Evolutionary conservation across 164 flowering plant genomes (phyloP).

Genomic region (Stephania japonica): DNA sequence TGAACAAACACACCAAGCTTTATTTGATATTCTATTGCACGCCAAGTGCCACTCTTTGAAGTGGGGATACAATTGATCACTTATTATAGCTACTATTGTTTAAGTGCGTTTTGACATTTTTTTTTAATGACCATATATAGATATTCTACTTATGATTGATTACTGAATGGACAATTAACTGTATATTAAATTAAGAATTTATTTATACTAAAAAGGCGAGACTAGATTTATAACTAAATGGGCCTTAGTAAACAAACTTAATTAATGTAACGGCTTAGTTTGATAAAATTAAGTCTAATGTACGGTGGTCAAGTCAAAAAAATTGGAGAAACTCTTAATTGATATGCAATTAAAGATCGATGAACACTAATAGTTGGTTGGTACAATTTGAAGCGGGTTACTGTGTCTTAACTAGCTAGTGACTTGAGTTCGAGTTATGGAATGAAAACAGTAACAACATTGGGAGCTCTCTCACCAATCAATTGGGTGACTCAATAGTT

Average conservation of each 20-base stretch:
- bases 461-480: too few relatives aligned
- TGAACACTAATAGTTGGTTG: too few relatives aligned
- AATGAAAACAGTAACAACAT: too few relatives aligned
- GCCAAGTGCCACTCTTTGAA: not conserved
- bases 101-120: not conserved
- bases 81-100: not conserved
- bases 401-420: too few relatives aligned
- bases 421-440: too few relatives aligned
- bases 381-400: too few relatives aligned
- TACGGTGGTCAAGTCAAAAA: not conserved
- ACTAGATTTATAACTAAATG: not conserved
- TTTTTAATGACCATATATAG: not conserved
- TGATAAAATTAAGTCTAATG: not conserved
- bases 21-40: not conserved
- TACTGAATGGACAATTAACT: not conserved
- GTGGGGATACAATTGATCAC: not conserved
- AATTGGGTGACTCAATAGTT: too few relatives aligned
- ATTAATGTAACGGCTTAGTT: not conserved
- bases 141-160: not conserved
- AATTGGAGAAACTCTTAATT: not conserved
- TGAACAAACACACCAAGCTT: not conserved
- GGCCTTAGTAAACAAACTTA: not conserved
- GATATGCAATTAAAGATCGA: too few relatives aligned
- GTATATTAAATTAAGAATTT: not conserved
- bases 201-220: not conserved